Base-by-base conservation (phyloP, 2,329 filamentous ascomycete species). In the Colletotrichum tropicale region DNA sequence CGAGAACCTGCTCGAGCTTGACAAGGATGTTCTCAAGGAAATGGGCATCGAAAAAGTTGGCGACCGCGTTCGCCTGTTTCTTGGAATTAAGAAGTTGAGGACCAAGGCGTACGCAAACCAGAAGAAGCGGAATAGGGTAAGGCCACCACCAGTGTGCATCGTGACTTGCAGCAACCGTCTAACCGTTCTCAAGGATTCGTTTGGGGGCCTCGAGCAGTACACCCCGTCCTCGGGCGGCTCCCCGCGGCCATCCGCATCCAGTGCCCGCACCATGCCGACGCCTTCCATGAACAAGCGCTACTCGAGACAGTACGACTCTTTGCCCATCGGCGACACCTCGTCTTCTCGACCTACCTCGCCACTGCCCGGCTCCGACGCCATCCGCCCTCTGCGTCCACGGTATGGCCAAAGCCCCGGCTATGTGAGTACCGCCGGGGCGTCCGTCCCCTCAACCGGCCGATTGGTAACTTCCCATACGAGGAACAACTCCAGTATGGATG, bases 31-130 rank as follows among this genome's bases (percentile, higher is more conserved):
- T 55, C 89, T 99, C 78, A 98, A 98, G 85, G 97, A 99, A 84
- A 98, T 99, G 92, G 97, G 97, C 58, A 96, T 99, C 80, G 98
- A 98, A 80, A 99, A 98, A 86, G 95, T 99, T 78, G 97, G 97
- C 78, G 97, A 99, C 84, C 93, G 97, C 70, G 96, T 99, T 43
- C 94, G 96, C 77, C 93, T 99, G 76, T 96, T 95, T 81, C 90
- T 96, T 77, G 93, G 93, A 78, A 96, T 96, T 82, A 96, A 96
- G 87, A 94, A 95, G 84, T 88, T 97, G 72, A 89, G 95, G 78
- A 95, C 93, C 71, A 95, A 93, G 84, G 91, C 94, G 7, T 94
- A 94, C 79, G 91, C 93, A 75, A 95, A 94, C 81, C 92, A 93
- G 80, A 95, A 94, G 85, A 96, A 95, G 87, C 92, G 95, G 76